Evolutionary conservation across 140 eudicot species (phyloP), one percentile per base, ranked within the genome.

Genomic region (Anethum foeniculum): DNA sequence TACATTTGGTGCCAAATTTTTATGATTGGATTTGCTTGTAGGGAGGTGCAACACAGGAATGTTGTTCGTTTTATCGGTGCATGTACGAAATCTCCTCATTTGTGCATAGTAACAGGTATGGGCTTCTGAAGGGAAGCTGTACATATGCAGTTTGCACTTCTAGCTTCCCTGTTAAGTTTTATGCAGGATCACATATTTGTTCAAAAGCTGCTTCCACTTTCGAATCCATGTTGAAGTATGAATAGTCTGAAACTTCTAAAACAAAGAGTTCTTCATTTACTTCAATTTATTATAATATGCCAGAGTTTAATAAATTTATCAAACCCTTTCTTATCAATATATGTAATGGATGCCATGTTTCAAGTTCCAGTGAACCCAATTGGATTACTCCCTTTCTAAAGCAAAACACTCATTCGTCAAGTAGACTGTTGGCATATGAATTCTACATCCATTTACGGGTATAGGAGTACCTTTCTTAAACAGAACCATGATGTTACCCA

Each of bases 31-130:
- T 82, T 46, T 84, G 72, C 23, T 77, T 84, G 82, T 94, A 94
- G 98, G 88, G 89, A 94, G 86, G 97, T 94, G 52, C 93, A 86
- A 25, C 98, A 94, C 82, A 80, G 30, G 81, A 94, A 94, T 80
- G 88, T 94, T 81, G 96, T 94, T 81, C 97, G 91, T 78, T 92
- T 94, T 86, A 90, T 94, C 58, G 98, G 98, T 64, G 94, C 96
- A 62, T 88, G 97, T 81, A 89, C 97, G 81, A 89, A 90, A 80
- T 88, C 84, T 75, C 96, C 97, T 75, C 83, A 88, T 81, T 74
- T 90, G 82, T 88, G 97, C 87, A 94, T 94, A 47, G 85, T 94
- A 48, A 94, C 98, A 86, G 98, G 98, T 94, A 86, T 10, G 18
- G 80, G 67, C 65, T 69, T 82, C 74, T 79, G 44, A 64, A 85